Conservation (phyloP, 202 grass and related monocot species). For the Thinopyrum obtusiflorum region DNA sequence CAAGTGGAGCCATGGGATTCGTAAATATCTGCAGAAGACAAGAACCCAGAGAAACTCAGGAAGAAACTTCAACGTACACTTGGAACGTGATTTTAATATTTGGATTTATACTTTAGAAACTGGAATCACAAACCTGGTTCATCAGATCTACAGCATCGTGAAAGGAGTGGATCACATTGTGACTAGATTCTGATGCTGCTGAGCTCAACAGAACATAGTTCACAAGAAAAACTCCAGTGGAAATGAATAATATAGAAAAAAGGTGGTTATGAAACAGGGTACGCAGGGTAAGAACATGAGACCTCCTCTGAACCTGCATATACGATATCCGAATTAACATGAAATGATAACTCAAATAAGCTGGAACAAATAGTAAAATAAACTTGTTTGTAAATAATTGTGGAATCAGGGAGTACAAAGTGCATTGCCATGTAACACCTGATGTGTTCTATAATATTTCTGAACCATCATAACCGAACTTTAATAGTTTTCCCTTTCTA, state of each 20-base stretch:
- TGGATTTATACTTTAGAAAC: not conserved
- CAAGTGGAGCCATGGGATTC: conserved; percentile 53
- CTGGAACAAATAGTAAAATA: not conserved
- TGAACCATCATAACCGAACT: not conserved
- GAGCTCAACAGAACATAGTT: conserved; percentile 77
- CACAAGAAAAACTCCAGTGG: conserved; percentile 77
- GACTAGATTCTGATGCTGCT: conserved; percentile 58
- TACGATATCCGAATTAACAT: conserved; percentile 32
- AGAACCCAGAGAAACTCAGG: not conserved
- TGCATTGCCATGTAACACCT: not conserved
- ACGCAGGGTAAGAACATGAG: conserved; percentile 26
- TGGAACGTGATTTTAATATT: not conserved
- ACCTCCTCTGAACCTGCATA: conserved; percentile 64
- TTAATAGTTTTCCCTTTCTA: not conserved
- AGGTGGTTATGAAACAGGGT: conserved; percentile 81
- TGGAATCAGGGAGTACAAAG: not conserved
- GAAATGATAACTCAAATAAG: conserved; percentile 19
- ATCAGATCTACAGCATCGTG: conserved; percentile 74
- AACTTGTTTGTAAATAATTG: not conserved
- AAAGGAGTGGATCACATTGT: conserved; percentile 31
- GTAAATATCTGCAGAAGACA: conserved; percentile 56
- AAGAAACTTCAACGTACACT: not conserved
- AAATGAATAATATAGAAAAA: conserved; percentile 76
- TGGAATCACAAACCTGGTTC: conserved; percentile 51
- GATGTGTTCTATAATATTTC: not conserved